Conservation (phyloP, 345 rosid species). For the Linum usitatissimum region DNA sequence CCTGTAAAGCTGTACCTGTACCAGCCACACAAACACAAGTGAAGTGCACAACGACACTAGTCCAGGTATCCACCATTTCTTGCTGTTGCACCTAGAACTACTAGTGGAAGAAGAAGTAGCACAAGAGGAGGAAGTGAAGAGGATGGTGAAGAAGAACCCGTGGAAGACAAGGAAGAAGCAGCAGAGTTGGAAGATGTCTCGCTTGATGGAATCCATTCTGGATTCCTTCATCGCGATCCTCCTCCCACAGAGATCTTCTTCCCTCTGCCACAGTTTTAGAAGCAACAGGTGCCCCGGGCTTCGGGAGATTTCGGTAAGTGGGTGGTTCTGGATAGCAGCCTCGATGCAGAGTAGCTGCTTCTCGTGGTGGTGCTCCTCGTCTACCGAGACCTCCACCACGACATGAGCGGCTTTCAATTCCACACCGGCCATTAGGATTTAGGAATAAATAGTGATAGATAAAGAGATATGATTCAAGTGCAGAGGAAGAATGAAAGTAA, state of each 20-base stretch:
- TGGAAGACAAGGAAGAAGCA: slow-evolving; percentile 65
- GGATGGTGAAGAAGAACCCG: slow-evolving; percentile 48
- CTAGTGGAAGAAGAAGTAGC: background rate
- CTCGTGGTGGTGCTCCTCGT: slow-evolving; percentile 59
- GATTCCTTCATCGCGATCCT: slow-evolving; percentile 45
- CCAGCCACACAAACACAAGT: slow-evolving; percentile 52
- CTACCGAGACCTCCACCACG: slow-evolving; percentile 73
- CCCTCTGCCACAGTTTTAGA: slow-evolving; percentile 87
- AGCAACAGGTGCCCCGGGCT: slow-evolving; percentile 93
- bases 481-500: background rate
- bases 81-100: slow-evolving; percentile 22
- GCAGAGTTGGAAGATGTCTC: slow-evolving; percentile 75
- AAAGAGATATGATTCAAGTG: background rate
- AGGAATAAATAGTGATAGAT: too few relatives aligned
- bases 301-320: slow-evolving; percentile 70
- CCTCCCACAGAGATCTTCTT: slow-evolving; percentile 51
- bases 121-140: slow-evolving; percentile 44
- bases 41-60: slow-evolving; percentile 46
- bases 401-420: slow-evolving; percentile 45
- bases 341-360: slow-evolving; percentile 23
- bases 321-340: slow-evolving; percentile 72
- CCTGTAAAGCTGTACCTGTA: slow-evolving; percentile 57
- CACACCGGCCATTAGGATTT: slow-evolving; percentile 28
- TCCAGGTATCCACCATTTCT: slow-evolving; percentile 84
- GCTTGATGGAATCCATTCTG: slow-evolving; percentile 60